Conservation (phyloP, 257 asterid genomes). For the Cynanchum wilfordii region DNA sequence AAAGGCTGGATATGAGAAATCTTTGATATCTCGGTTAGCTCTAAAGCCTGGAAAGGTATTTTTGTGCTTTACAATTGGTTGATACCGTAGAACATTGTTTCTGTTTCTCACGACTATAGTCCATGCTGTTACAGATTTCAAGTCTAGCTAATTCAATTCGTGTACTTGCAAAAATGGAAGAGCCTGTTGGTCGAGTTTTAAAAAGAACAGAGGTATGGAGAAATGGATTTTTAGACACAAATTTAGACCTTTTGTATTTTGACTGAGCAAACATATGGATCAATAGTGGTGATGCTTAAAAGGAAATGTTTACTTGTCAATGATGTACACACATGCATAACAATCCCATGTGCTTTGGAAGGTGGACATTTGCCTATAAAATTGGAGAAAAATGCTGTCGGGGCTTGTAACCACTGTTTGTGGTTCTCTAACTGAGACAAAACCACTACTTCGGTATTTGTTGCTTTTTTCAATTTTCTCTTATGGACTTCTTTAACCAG, state of each 20-base stretch:
- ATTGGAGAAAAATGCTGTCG: background rate
- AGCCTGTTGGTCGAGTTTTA: conserved; percentile 65
- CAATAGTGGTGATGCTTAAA: background rate
- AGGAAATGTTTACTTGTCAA: background rate
- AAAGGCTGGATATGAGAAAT: conserved; percentile 58
- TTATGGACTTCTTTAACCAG: conserved; percentile 30
- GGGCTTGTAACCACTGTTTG: background rate
- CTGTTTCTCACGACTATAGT: conserved; percentile 4
- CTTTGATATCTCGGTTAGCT: conserved; percentile 63
- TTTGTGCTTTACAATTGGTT: background rate
- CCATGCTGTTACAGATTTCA: conserved; percentile 32
- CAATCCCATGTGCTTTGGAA: background rate
- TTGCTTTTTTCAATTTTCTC: background rate
- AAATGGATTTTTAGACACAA: conserved; percentile 6
- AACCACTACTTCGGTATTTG: background rate
- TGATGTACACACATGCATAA: background rate
- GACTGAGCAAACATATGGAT: background rate
- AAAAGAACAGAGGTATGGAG: conserved; percentile 64
- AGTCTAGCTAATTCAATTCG: conserved; percentile 67
- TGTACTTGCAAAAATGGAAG: conserved; percentile 72
- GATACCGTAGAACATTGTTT: background rate
- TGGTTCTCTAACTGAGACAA: background rate
- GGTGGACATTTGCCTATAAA: background rate
- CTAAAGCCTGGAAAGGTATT: conserved; percentile 57
- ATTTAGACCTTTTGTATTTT: background rate